These are phyloP conservation scores for Phytophthora crassamura DNA, from an alignment of 352 stramenopile species.

Conservation along the genomic window DNA sequence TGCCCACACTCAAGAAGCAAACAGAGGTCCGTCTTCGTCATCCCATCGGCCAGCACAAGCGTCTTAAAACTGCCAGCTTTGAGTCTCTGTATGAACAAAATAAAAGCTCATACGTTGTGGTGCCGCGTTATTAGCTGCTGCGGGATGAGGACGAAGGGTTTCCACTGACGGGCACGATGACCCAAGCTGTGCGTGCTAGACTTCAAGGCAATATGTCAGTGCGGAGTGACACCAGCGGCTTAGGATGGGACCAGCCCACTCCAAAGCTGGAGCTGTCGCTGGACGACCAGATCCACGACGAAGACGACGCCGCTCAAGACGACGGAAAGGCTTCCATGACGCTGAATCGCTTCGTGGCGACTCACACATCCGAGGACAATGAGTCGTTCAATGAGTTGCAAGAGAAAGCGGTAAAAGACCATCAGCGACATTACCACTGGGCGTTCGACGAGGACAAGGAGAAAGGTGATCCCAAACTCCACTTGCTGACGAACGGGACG, in stretches of 20 bases:
- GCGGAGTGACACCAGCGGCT: conserved; percentile 27
- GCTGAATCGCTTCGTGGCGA: conserved; percentile 79
- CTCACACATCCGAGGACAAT: conserved; percentile 89
- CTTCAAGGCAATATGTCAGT: conserved; percentile 21
- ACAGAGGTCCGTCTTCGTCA: conserved; percentile 41
- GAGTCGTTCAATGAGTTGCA: conserved; percentile 79
- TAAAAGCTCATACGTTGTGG: not conserved
- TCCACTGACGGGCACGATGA: conserved; percentile 33
- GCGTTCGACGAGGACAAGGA: conserved; percentile 64
- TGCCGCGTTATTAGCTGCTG: conserved; percentile 31
- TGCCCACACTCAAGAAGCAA: conserved; percentile 62
- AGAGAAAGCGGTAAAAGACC: conserved; percentile 69
- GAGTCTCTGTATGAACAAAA: not conserved
- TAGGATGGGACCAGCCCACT: conserved; percentile 72
- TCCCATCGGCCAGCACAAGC: not conserved
- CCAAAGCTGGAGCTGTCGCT: conserved; percentile 22
- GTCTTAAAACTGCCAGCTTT: not conserved
- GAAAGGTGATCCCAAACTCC: conserved; percentile 70
- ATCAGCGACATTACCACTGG: conserved; percentile 81
- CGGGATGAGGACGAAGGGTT: conserved; percentile 23
- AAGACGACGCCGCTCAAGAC: conserved; percentile 2
- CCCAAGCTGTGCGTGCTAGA: conserved; percentile 23
- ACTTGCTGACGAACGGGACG: conserved; percentile 70
- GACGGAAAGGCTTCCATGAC: conserved; percentile 48
- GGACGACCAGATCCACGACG: not conserved